A percentile compares a stretch with the other conserved stretches of the same genome.
These are phyloP conservation scores for Raddia distichophylla DNA, from an alignment of 176 grass and related monocot genomes.

Conservation along the genomic window DNA sequence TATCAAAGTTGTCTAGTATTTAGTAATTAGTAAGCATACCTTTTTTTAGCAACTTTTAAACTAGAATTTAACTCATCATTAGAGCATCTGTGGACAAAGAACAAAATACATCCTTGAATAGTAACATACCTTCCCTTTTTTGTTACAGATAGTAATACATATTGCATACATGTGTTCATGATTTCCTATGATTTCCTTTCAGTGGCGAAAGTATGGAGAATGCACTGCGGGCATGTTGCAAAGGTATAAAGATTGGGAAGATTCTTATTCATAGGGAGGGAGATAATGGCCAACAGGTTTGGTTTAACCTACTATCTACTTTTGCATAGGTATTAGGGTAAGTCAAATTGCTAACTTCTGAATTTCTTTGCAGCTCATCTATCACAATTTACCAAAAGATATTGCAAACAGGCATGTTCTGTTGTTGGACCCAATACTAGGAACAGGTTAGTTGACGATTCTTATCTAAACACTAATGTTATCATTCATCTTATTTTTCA, in stretches of 20 bases:
- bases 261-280: constrained; percentile 93
- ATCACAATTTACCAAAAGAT: constrained; percentile 88
- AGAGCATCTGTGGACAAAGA: background rate
- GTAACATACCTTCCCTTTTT: background rate
- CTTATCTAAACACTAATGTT: background rate
- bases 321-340: constrained; percentile 32
- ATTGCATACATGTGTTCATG: background rate
- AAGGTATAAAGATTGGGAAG: constrained; percentile 94
- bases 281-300: constrained; percentile 90
- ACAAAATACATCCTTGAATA: constrained; percentile 6
- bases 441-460: constrained; percentile 76
- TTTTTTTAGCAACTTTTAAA: background rate
- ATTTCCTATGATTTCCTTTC: constrained; percentile 21
- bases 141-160: background rate
- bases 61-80: background rate
- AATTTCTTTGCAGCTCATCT: constrained; percentile 75
- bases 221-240: constrained; percentile 82
- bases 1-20: background rate
- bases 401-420: constrained; percentile 95
- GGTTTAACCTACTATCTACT: constrained; percentile 41
- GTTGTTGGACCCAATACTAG: constrained; percentile 93
- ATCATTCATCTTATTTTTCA: background rate
- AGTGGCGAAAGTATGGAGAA: constrained; percentile 99
- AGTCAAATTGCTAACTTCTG: constrained; percentile 40
- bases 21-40: background rate